Conservation (phyloP, 1,139 yeast genomes). For the Yamadazyma oceani region DNA sequence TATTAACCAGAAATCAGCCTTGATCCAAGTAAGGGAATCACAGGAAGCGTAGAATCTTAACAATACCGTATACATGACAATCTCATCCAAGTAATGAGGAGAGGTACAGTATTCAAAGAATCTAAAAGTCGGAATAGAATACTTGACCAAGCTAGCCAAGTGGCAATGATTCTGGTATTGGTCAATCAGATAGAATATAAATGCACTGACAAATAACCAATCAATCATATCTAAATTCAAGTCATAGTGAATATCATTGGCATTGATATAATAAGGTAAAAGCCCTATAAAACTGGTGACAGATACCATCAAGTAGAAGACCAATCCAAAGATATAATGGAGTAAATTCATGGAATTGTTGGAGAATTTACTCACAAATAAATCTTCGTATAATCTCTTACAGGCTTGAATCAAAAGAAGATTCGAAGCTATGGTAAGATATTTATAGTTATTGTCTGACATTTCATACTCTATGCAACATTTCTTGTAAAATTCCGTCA, state of each 20-base stretch:
- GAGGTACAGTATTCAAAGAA: constrained; percentile 57
- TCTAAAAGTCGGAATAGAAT: constrained; percentile 58
- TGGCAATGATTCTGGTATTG: constrained; percentile 63
- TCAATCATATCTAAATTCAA: constrained; percentile 15
- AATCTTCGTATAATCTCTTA: constrained; percentile 65
- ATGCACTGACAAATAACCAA: constrained; percentile 24
- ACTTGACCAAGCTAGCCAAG: constrained; percentile 62
- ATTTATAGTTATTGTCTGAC: constrained; percentile 14
- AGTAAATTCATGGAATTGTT: constrained; percentile 65
- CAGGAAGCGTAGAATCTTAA: constrained; percentile 20
- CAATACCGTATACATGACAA: constrained; percentile 54
- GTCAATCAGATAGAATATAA: constrained; percentile 46
- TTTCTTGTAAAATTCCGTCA: constrained; percentile 6
- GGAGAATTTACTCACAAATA: constrained; percentile 46
- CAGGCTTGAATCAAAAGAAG: constrained; percentile 53
- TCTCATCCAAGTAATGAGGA: constrained; percentile 83
- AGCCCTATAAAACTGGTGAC: constrained; percentile 20
- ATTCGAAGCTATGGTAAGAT: constrained; percentile 17
- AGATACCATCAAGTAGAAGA: constrained; percentile 53
- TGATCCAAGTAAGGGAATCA: constrained; percentile 11
- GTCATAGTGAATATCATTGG: neutral
- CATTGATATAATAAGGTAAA: constrained; percentile 13
- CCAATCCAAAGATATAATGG: constrained; percentile 74
- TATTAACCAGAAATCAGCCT: constrained; percentile 21
- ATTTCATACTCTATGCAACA: constrained; percentile 9